phyloP scores from a whole-genome alignment of 2,329 filamentous ascomycete species.

The Rhynchosporium graminicola region DNA sequence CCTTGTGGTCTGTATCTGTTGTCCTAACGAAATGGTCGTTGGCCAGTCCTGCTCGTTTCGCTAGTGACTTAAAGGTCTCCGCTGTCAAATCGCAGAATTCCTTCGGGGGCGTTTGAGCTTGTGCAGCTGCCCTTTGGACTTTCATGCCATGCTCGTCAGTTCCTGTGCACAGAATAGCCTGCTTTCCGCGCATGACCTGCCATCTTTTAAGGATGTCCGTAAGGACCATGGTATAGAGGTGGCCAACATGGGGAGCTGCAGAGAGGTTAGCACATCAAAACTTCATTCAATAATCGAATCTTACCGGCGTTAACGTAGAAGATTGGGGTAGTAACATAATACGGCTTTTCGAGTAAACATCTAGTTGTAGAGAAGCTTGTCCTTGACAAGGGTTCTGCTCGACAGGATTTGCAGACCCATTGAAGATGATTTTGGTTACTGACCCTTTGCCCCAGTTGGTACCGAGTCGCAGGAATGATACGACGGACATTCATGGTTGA shows the following conservation, averaged over 20 bases:
- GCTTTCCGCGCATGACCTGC: conserved; percentile 72
- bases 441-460: conserved; percentile 22
- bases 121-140: conserved; percentile 81
- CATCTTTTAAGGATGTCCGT: conserved; percentile 91
- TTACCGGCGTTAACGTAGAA: conserved; percentile 97
- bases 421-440: conserved; percentile 17
- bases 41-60: conserved; percentile 65
- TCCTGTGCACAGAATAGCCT: conserved; percentile 79
- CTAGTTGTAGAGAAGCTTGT: conserved; percentile 28
- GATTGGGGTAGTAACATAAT: conserved; percentile 94
- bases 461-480: conserved; percentile 26
- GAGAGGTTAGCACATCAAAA: conserved; percentile 19
- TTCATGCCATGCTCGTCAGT: conserved; percentile 99
- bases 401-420: conserved; percentile 36
- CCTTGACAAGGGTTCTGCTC: conserved; percentile 14
- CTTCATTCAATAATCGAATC: neutral
- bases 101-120: conserved; percentile 70
- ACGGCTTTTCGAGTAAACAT: conserved; percentile 67
- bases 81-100: conserved; percentile 88
- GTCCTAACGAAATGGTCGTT: conserved; percentile 92
- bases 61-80: conserved; percentile 75
- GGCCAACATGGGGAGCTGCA: conserved; percentile 86
- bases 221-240: conserved; percentile 90
- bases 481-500: conserved; percentile 30
- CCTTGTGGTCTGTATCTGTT: conserved; percentile 77